Evolutionary conservation across 139 green algal species (phyloP), one percentile per base, ranked within the genome.

Genomic region (Chlorella sorokiniana): DNA sequence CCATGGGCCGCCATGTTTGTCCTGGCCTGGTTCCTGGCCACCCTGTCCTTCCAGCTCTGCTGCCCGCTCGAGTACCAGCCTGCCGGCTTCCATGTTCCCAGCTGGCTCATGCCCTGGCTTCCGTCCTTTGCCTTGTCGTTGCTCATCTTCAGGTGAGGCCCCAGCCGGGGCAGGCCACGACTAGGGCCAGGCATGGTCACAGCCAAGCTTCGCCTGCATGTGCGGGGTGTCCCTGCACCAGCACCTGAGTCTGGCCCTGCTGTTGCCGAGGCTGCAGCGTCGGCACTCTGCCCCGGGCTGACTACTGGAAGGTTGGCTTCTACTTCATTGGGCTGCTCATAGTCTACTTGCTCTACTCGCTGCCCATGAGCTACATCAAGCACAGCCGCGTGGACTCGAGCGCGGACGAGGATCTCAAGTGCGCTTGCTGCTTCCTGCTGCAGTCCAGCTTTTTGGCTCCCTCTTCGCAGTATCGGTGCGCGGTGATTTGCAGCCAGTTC

Each of bases 331-430:
- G 2, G 0, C 5, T 72, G 33, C 45, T 88, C 1, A 9, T 83
- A 1, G 4, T 86, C 45, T 88, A 88, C 54, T 44, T 88, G n/a
- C 51, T 88, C 10, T 86, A 84, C 69, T 72, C 40, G n/a, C 54
- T 88, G 72, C 84, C 84, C 33, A 78, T 88, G 72, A 76, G 42
- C 35, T 88, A 88, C 79, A 85, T 88, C 45, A 67, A 69, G 27
- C 84, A 84, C 45, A 75, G 62, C 44, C 54, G 44, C 42, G 54
- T 77, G 4, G 79, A 81, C 14, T 41, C 11, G 20, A 37, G 38
- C 23, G 48, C 77, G 2, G 42, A 41, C 29, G 78, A 88, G 25
- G 67, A 72, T 41, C 40, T 79, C n/a, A 83, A 78, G 61, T 84
- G 63, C 7, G 33, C 31, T 5, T 6, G 35, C n/a, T 42, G 8